Conservation (phyloP, 495 filamentous ascomycete species). For the Friedmanniomyces endolithicus region DNA sequence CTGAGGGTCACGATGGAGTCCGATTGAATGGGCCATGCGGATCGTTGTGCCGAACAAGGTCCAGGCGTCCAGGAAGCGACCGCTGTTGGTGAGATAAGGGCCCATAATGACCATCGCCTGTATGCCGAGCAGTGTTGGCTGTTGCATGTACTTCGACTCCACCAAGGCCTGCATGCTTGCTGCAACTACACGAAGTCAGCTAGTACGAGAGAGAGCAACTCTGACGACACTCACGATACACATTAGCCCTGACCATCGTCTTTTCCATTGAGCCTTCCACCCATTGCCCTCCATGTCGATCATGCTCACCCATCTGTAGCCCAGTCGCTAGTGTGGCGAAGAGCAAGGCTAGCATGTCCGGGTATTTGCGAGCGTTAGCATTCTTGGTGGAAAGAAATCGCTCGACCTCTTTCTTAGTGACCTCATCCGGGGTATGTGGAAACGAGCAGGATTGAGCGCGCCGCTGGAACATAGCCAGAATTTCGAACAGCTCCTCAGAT, state of each 20-base stretch:
- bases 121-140: slow-evolving; percentile 27
- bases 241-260: slow-evolving; percentile 30
- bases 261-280: slow-evolving; percentile 28
- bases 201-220: neutral
- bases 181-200: slow-evolving; percentile 22
- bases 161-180: slow-evolving; percentile 33
- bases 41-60: slow-evolving; percentile 31
- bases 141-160: slow-evolving; percentile 30
- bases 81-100: slow-evolving; percentile 31
- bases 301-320: slow-evolving; percentile 33
- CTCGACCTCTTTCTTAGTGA: slow-evolving; percentile 32
- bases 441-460: slow-evolving; percentile 34
- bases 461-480: slow-evolving; percentile 33
- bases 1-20: slow-evolving; percentile 35
- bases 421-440: slow-evolving; percentile 34
- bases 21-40: slow-evolving; percentile 30
- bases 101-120: slow-evolving; percentile 31
- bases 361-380: slow-evolving; percentile 31
- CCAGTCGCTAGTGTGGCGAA: slow-evolving; percentile 37
- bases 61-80: slow-evolving; percentile 33
- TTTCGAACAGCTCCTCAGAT: slow-evolving; percentile 27
- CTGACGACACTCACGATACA: slow-evolving; percentile 29
- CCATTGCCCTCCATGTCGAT: slow-evolving; percentile 34
- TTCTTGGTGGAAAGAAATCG: slow-evolving; percentile 32
- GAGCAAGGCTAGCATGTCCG: slow-evolving; percentile 38